These are phyloP conservation scores for Fistulinella prunicolor DNA, from an alignment of 768 basidiomycete species.

Conservation along the genomic window DNA sequence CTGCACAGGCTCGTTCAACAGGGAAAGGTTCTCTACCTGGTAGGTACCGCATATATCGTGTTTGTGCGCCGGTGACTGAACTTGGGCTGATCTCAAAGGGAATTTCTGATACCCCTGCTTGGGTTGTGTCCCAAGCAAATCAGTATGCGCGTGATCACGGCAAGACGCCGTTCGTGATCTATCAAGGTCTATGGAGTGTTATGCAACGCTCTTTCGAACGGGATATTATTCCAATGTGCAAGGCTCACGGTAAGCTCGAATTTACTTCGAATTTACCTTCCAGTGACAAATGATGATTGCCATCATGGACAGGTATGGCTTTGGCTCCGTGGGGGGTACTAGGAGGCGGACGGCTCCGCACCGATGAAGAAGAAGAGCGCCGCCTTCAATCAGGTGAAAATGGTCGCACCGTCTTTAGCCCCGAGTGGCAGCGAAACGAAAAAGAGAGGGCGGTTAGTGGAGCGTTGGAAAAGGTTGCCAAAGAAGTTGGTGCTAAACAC, in stretches of 20 bases:
- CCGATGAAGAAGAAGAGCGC: background rate
- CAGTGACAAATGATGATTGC: background rate
- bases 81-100: no score
- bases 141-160: conserved; percentile 40
- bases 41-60: background rate
- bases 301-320: background rate
- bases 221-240: conserved; percentile 42
- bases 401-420: conserved; percentile 30
- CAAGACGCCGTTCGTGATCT: conserved; percentile 49
- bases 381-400: conserved; percentile 27
- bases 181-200: conserved; percentile 46
- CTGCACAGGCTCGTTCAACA: conserved; percentile 40
- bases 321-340: background rate
- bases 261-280: background rate
- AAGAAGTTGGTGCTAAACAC: background rate
- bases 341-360: background rate
- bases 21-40: conserved; percentile 44
- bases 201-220: conserved; percentile 47
- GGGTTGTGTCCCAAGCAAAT: conserved; percentile 43
- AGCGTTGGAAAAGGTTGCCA: background rate
- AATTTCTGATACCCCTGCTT: background rate
- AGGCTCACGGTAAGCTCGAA: background rate
- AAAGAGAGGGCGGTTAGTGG: no score
- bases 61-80: no score
- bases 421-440: background rate